Evolutionary conservation across 2,329 filamentous ascomycete genomes (phyloP).

Genomic region (Claviceps pazoutovae): DNA sequence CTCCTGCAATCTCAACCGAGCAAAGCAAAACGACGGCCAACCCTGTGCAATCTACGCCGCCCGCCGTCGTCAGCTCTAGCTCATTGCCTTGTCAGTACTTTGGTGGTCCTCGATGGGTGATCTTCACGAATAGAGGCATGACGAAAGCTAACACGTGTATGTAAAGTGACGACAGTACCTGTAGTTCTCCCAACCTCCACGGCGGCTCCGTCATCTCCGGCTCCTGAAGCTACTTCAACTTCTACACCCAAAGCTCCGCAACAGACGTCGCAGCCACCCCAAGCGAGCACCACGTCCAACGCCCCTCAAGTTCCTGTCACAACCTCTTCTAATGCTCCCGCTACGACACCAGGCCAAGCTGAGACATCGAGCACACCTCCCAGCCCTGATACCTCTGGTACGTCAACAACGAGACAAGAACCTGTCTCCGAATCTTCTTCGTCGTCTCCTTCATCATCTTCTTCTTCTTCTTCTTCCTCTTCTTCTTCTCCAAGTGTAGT

Average conservation of each 20-base stretch:
- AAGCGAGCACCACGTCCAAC: constrained; percentile 3
- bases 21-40: not conserved
- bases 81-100: not conserved
- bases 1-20: not conserved
- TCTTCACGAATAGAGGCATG: not conserved
- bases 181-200: not conserved
- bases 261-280: not conserved
- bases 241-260: not conserved
- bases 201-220: not conserved
- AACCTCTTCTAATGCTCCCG: not conserved
- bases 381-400: constrained; percentile 12
- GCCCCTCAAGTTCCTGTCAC: constrained; percentile 4
- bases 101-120: not conserved
- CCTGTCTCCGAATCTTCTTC: constrained; percentile 18
- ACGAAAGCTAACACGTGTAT: not conserved
- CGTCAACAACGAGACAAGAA: constrained; percentile 14
- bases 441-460: not conserved
- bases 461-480: constrained; percentile 3
- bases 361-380: constrained; percentile 2
- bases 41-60: not conserved
- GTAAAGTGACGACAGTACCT: not conserved
- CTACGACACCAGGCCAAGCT: constrained; percentile 1
- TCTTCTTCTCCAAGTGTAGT: constrained; percentile 14
- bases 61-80: not conserved
- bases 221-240: not conserved